phyloP scores from a whole-genome alignment of 2,329 filamentous ascomycete species.

The Pseudogymnoascus verrucosus region DNA sequence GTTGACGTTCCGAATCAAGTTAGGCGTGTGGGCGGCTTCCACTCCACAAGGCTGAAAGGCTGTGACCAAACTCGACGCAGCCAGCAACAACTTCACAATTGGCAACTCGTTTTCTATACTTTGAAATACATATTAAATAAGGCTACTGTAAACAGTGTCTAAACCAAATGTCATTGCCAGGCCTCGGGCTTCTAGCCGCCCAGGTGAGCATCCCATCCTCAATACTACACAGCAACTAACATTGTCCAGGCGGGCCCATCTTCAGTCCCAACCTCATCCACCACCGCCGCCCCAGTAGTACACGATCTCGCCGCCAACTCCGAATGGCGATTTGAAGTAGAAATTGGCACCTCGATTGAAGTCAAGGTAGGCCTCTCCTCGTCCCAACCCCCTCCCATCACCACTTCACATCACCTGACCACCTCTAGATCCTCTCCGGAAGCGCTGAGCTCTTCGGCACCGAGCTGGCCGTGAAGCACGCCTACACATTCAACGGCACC shows the following conservation, averaged over 20 bases:
- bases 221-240: slow-evolving; percentile 13
- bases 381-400: background rate
- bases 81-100: background rate
- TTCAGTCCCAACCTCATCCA: slow-evolving; percentile 17
- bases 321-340: slow-evolving; percentile 75
- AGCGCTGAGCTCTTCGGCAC: slow-evolving; percentile 92
- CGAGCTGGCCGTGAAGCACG: slow-evolving; percentile 73
- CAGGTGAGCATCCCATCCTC: slow-evolving; percentile 19
- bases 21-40: background rate
- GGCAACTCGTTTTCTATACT: slow-evolving; percentile 14
- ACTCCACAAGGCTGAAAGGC: slow-evolving; percentile 11
- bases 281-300: slow-evolving; percentile 32
- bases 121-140: background rate
- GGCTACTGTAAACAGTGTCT: background rate
- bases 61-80: slow-evolving; percentile 9
- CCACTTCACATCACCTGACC: slow-evolving; percentile 31
- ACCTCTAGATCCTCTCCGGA: slow-evolving; percentile 59
- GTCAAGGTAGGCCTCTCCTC: slow-evolving; percentile 37
- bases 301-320: slow-evolving; percentile 54
- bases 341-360: slow-evolving; percentile 43
- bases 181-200: slow-evolving; percentile 55
- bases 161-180: slow-evolving; percentile 60
- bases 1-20: slow-evolving; percentile 2
- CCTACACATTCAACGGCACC: slow-evolving; percentile 71
- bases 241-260: slow-evolving; percentile 14